A percentile compares a stretch with the other conserved stretches of the same genome.
Conservation (phyloP, 805 yeast genomes). For the Ogataea chonburiensis region DNA sequence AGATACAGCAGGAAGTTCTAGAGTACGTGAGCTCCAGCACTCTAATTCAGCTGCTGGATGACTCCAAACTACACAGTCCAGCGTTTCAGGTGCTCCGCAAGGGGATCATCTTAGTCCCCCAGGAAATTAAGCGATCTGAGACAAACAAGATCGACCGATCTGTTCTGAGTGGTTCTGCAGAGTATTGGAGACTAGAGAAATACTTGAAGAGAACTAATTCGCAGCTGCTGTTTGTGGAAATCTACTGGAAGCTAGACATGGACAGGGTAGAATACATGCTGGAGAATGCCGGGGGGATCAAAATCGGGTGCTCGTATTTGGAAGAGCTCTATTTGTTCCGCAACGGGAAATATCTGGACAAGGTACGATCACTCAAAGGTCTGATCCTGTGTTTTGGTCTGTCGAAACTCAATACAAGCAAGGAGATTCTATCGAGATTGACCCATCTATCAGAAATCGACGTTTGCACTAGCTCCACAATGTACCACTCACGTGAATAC, state of each 20-base stretch:
- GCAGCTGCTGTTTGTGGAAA: conserved; percentile 10
- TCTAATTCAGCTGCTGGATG: conserved; percentile 10
- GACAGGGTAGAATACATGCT: conserved; percentile 14
- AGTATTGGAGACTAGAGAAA: conserved; percentile 6
- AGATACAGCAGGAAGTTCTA: conserved; percentile 16
- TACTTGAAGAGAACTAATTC: conserved; percentile 4
- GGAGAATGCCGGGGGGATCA: conserved; percentile 13
- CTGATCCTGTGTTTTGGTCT: conserved; percentile 21
- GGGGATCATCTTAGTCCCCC: conserved; percentile 14
- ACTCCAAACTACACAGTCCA: conserved; percentile 8
- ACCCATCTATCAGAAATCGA: conserved; percentile 17
- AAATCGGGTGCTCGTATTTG: conserved; percentile 18
- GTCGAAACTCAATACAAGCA: conserved; percentile 20
- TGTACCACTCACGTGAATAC: conserved; percentile 22
- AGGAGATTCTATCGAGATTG: conserved; percentile 13
- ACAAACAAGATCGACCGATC: conserved; percentile 9
- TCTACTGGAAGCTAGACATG: conserved; percentile 20
- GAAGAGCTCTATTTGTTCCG: conserved; percentile 16
- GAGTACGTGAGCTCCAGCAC: conserved; percentile 8
- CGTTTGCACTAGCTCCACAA: conserved; percentile 20
- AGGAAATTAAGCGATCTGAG: conserved; percentile 11
- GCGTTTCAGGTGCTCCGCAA: conserved; percentile 13
- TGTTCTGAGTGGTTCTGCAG: conserved; percentile 11
- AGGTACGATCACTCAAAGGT: conserved; percentile 15
- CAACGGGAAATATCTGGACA: conserved; percentile 15